Evolutionary conservation across 208 protist species (phyloP), one percentile per base, ranked within the genome.

Genomic region (Wallacemonas rigidus): DNA sequence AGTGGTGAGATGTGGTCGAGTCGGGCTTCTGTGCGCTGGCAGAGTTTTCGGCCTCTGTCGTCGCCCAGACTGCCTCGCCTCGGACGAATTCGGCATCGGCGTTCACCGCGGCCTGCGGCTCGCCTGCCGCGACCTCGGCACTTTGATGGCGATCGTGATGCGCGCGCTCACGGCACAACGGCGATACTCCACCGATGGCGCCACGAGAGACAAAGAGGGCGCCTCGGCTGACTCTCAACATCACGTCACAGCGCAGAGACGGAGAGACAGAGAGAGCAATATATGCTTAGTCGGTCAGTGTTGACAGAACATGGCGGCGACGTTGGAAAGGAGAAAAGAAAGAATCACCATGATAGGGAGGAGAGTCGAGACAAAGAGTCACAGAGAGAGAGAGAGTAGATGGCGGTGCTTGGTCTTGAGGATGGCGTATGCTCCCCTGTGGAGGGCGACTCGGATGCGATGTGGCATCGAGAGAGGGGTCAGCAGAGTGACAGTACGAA

Each of bases 71-170:
- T 5, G 56, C 36, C 56, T 62, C 56, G 8, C 56, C 56, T 7
- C 56, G 56, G 9, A 38, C 57, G 38, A n/a, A n/a, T n/a, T 63
- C 57, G 17, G n/a, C 57, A 40, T 63, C 57, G 6, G 57, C 57
- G 57, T 63, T 63, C 17, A 63, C 7, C 9, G 57, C 57, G n/a
- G 57, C 57, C 57, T 12, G 38, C 9, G 57, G 57, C 12, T 63
- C 57, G 17, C 57, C 57, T 17, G 57, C 9, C 36, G 57, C 57
- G 17, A 11, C n/a, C 57, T 17, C 57, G 57, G 39, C 38, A 8
- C 44, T n/a, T 44, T 63, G 9, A 26, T 44, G 57, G n/a, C 57
- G 57, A n/a, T 63, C 17, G 57, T 63, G 9, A 44, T 63, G 57
- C 11, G 7, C 57, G 17, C 57, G 57, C 44, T 63, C 57, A 12